Base-by-base conservation (phyloP, 148 eudicot genomes). In the Silene uniflora region DNA sequence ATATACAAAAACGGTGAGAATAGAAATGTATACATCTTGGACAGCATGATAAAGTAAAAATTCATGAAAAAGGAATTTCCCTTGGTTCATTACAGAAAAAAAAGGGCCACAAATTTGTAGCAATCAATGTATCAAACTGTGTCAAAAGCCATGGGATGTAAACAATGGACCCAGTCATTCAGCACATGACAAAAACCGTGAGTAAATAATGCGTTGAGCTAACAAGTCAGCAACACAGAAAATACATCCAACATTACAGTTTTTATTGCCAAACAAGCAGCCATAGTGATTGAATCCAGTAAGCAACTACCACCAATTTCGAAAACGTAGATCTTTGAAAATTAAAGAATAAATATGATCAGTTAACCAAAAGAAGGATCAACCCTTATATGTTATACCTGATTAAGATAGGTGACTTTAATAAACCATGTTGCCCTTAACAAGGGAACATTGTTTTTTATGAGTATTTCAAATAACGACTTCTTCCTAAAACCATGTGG, bases 351-450 rank as follows among this genome's bases (percentile, higher is more conserved):
- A 54, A 27, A 25, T 8, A 56, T 29, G 44, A 72, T 39, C 52
- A 13, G 6, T 2, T 2, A 55, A 39, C 9, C 17, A 35, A 47
- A 11, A 58, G 24, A 73, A 62, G 6, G 7, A 22, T 13, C 49
- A 10, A 25, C 67, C 44, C 52, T 4, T 52, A 8, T 87, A 39
- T 0, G 44, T 39, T 39, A 39, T 39, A 94, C 99, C 97, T 96
- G 99, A 85, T 91, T 96, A 64, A 96, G 94, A 86, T 96, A 96
- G 78, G 91, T 92, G 66, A 91, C 90, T 91, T 91, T 96, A 76
- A 96, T 85, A 81, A 87, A 96, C 99, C 99, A 96, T 19, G 99
- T 92, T n/a, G 99, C 99, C 82, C 99, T 87, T 81, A 92, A 78
- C 80, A 96, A 75, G 0, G 99, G 94, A 71, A 96, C 97, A 81